phyloP scores from a whole-genome alignment of 1,284 basidiomycete genomes.

The Phlebopus sp. region DNA sequence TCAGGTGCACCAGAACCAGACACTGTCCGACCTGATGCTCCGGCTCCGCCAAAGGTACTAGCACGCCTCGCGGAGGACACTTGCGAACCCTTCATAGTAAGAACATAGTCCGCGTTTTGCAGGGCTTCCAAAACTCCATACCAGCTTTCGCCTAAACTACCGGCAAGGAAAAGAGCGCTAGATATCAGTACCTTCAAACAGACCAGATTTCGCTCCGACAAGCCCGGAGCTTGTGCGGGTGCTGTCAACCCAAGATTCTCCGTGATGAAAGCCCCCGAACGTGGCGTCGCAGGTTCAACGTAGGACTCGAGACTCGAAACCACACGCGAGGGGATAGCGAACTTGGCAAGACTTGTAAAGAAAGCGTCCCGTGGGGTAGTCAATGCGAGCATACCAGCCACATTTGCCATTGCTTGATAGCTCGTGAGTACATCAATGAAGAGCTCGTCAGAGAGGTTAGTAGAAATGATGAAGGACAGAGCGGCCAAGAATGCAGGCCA shows the following conservation, averaged over 20 bases:
- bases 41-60: slow-evolving; percentile 35
- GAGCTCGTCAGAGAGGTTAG: slow-evolving; percentile 84
- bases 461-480: slow-evolving; percentile 84
- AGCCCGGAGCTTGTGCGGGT: slow-evolving; percentile 58
- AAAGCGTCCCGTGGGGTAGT: slow-evolving; percentile 91
- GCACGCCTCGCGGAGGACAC: slow-evolving; percentile 30
- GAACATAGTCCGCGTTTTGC: slow-evolving; percentile 90
- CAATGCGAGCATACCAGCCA: slow-evolving; percentile 85
- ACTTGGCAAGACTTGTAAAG: slow-evolving; percentile 82
- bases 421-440: slow-evolving; percentile 83
- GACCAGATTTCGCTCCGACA: slow-evolving; percentile 88
- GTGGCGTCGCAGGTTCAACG: slow-evolving; percentile 62
- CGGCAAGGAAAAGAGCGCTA: slow-evolving; percentile 80
- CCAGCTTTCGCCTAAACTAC: slow-evolving; percentile 86
- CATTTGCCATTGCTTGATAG: slow-evolving; percentile 83
- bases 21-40: slow-evolving; percentile 35
- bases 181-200: slow-evolving; percentile 84
- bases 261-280: slow-evolving; percentile 57
- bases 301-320: slow-evolving; percentile 81
- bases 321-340: slow-evolving; percentile 84
- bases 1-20: slow-evolving; percentile 33
- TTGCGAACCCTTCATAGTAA: slow-evolving; percentile 56
- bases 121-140: slow-evolving; percentile 86
- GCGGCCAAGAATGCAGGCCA: slow-evolving; percentile 92
- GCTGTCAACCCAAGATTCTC: slow-evolving; percentile 69